A percentile compares a stretch with the other conserved stretches of the same genome.
Conservation (phyloP, 139 green algal genomes). For the Chlamydomonas eustigma region DNA sequence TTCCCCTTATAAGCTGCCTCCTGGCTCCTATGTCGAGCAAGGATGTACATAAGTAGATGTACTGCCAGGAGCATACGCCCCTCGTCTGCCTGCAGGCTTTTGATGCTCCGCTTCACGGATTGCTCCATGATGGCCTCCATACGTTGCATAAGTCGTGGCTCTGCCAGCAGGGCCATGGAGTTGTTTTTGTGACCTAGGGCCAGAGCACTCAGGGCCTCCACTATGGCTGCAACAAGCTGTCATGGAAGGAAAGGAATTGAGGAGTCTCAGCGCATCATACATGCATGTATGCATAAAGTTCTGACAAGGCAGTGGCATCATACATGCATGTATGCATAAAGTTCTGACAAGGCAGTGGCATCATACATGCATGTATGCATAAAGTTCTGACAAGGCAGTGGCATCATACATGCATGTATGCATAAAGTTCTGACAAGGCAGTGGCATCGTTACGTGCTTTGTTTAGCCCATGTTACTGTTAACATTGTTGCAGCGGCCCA, state of each 20-base stretch:
- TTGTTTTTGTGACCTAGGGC: neutral
- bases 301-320: no score
- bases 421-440: no score
- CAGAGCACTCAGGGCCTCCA: conserved; percentile 3
- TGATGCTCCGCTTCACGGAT: neutral
- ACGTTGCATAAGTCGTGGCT: neutral
- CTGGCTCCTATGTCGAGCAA: neutral
- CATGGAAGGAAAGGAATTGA: neutral
- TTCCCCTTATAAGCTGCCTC: neutral
- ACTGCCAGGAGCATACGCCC: neutral
- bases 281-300: neutral
- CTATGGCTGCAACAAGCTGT: neutral
- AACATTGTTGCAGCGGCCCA: no score
- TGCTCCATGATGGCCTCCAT: conserved; percentile 7
- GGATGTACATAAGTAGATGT: conserved; percentile 2
- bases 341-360: no score
- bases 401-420: no score
- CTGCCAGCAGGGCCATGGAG: neutral
- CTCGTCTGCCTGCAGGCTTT: neutral
- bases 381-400: no score
- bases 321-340: no score
- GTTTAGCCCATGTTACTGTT: no score
- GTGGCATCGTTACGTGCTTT: no score
- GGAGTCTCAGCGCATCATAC: neutral
- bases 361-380: no score